Base-by-base conservation (phyloP, 2,329 filamentous ascomycete species). In the Verticillium klebahnii region DNA sequence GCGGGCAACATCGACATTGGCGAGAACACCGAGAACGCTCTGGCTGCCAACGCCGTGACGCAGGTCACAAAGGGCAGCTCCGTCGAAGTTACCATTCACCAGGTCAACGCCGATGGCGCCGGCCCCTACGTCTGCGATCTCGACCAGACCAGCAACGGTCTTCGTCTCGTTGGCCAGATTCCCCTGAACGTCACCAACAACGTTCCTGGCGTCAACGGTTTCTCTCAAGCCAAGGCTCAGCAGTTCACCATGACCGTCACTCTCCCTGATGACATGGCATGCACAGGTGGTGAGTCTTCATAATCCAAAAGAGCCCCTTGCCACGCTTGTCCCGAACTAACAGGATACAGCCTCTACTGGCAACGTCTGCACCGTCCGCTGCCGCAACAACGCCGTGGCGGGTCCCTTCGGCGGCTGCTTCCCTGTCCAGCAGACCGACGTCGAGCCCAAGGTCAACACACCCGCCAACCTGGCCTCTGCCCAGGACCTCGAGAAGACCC, bases 1-100 rank as follows among this genome's bases (percentile, higher is more conserved):
- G 68, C 76, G 60, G 87, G 87, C 56, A 85, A 82, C 75, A 89
- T 89, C 69, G 84, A 89, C 65, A 78, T 89, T 60, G 80, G 79
- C 40, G 80, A 83, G 70, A 80, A 80, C 66, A 85, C 81, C 1
- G 81, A 85, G 71, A 80, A 81, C 61, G 80, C 80, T 5, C 65
- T 86, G 2, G 72, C 78, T 6, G 78, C 77, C 5, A 65, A 67
- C 1, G 68, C 74, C 4, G 80, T 86, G 4, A 85, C 84, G 1
- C 73, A 80, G 61, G 83, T 85, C 60, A 69, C 77, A 64, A 66
- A 74, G 1, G 83, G 83, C 34, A 75, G 73, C 40, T 63, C 74
- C 45, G 45, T 86, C 34, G 75, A 71, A 7, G 77, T 83, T 50
- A 82, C 78, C 23, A 76, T 83, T 60, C 82, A 85, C 67, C 83